These are phyloP conservation scores for Triglochin maritima DNA, from an alignment of 106 monocot species.

Conservation along the genomic window DNA sequence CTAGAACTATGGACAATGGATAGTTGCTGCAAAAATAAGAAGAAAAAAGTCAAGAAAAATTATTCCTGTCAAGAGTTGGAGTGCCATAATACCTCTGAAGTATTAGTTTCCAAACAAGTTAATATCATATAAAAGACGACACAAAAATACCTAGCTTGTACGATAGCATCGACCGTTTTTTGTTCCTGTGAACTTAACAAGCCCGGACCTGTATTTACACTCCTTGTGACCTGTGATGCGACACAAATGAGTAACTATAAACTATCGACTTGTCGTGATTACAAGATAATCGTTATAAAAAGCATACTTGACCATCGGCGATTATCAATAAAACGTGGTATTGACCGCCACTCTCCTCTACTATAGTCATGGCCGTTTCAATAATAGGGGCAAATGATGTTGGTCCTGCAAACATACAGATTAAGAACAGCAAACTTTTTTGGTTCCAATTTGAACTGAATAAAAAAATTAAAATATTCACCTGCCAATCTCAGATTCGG, in stretches of 20 bases:
- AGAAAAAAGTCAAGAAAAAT: background rate
- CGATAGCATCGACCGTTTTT: conserved; percentile 63
- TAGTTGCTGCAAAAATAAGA: conserved; percentile 31
- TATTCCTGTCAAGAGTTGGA: background rate
- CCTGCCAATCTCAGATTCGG: conserved; percentile 63
- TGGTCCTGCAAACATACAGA: conserved; percentile 30
- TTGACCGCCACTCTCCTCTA: conserved; percentile 65
- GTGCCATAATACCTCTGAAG: background rate
- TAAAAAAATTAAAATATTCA: conserved; percentile 1
- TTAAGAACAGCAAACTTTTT: background rate
- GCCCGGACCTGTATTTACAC: conserved; percentile 50
- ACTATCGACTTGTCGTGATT: background rate
- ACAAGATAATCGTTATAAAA: background rate
- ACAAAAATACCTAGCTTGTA: conserved; percentile 51
- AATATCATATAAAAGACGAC: background rate
- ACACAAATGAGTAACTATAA: background rate
- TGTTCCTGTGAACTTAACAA: conserved; percentile 58
- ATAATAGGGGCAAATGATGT: conserved; percentile 91
- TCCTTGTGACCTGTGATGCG: conserved; percentile 45
- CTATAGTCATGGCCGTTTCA: conserved; percentile 73
- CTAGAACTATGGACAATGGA: conserved; percentile 69
- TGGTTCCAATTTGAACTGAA: background rate
- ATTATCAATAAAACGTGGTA: conserved; percentile 87
- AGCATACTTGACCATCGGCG: conserved; percentile 67
- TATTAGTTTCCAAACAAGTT: background rate